Percentiles rank a stretch among this genome's conserved stretches.
These are phyloP conservation scores for Immersiella caudata DNA, from an alignment of 495 filamentous ascomycete genomes.

Conservation along the genomic window DNA sequence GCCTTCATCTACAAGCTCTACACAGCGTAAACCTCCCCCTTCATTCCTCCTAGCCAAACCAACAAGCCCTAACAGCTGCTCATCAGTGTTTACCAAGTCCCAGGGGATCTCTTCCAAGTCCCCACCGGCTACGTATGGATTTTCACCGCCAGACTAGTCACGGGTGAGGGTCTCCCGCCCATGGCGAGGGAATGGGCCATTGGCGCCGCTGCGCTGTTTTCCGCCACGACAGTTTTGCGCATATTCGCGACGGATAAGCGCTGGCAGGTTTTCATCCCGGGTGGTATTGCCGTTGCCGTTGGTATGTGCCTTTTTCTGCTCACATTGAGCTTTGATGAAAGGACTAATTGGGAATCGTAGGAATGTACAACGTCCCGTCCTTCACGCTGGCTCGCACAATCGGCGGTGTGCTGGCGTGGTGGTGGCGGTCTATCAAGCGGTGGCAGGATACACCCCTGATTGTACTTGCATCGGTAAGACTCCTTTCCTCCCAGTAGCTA, in stretches of 20 bases:
- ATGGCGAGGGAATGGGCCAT: slow-evolving; percentile 79
- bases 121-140: slow-evolving; percentile 97
- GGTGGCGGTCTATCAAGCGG: slow-evolving; percentile 61
- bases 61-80: background rate
- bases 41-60: background rate
- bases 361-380: slow-evolving; percentile 96
- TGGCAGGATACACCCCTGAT: slow-evolving; percentile 62
- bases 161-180: slow-evolving; percentile 81
- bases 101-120: slow-evolving; percentile 86
- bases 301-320: slow-evolving; percentile 48
- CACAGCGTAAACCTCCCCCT: slow-evolving; percentile 52
- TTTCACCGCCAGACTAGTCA: slow-evolving; percentile 93
- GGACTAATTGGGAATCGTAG: slow-evolving; percentile 39
- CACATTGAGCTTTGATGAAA: background rate
- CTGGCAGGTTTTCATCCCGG: slow-evolving; percentile 70
- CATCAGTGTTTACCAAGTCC: slow-evolving; percentile 74
- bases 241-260: slow-evolving; percentile 49
- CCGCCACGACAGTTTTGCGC: slow-evolving; percentile 66
- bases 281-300: slow-evolving; percentile 94
- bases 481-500: slow-evolving; percentile 1
- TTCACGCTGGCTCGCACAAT: slow-evolving; percentile 90
- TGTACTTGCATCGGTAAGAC: slow-evolving; percentile 57
- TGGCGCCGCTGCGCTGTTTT: slow-evolving; percentile 70
- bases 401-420: slow-evolving; percentile 84
- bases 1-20: slow-evolving; percentile 91